Conservation (phyloP, 1,284 basidiomycete species). For the Calocybe gambosa region DNA sequence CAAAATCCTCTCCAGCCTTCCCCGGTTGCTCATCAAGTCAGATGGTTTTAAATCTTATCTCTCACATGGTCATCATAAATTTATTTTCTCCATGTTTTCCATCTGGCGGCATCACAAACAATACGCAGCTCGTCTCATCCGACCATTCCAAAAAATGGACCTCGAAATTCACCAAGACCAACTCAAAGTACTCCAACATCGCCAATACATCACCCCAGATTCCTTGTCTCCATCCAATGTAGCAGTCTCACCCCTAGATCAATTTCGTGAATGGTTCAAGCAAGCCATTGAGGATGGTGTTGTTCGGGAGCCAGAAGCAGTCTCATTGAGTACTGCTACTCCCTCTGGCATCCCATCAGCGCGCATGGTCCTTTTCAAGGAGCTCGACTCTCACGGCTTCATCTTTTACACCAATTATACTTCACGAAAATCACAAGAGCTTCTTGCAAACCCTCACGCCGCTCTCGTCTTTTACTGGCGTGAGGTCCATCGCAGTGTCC, state of each 20-base stretch:
- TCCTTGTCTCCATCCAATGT: conserved; percentile 55
- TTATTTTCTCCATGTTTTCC: neutral
- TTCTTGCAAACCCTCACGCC: conserved; percentile 72
- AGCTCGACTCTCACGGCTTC: conserved; percentile 82
- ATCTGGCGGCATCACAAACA: neutral
- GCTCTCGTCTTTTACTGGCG: conserved; percentile 91
- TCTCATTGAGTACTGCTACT: conserved; percentile 80
- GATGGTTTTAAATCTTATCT: neutral
- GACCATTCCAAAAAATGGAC: conserved; percentile 21
- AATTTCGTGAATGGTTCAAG: conserved; percentile 83
- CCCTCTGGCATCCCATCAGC: conserved; percentile 74
- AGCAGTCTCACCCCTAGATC: conserved; percentile 82
- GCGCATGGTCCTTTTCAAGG: conserved; percentile 89
- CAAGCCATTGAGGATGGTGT: conserved; percentile 44
- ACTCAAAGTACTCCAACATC: conserved; percentile 64
- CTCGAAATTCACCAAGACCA: conserved; percentile 39
- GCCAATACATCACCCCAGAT: conserved; percentile 68
- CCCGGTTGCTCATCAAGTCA: neutral
- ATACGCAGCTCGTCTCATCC: too few species aligned
- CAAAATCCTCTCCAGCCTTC: conserved; percentile 9
- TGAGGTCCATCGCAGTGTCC: conserved; percentile 76
- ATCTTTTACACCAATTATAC: conserved; percentile 97
- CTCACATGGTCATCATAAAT: too few species aligned
- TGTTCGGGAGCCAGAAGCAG: conserved; percentile 83
- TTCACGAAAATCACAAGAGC: conserved; percentile 85